Evolutionary conservation across 257 asterid genomes (phyloP), one percentile per base, ranked within the genome.

Genomic region (Solanum sejunctum): DNA sequence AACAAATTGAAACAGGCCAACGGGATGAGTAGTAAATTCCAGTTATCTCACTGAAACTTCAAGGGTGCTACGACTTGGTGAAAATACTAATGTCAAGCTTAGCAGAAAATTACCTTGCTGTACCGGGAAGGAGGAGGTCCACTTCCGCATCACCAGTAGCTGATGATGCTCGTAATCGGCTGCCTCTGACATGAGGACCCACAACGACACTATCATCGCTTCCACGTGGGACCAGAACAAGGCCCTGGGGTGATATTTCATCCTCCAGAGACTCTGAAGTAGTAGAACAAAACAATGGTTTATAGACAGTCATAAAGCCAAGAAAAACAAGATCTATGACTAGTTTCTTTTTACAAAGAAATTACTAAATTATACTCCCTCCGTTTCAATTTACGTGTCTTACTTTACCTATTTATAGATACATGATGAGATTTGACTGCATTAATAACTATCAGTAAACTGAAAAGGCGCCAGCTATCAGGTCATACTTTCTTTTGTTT

Each of bases 61-160:
- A 41, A 20, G 55, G 17, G 18, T 43, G 55, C 56, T 71, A 43
- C 54, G 20, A 18, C 55, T 39, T 41, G 2, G 5, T 11, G 77
- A 69, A 69, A 36, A 69, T 17, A 10, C 3, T 10, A 69, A 69
- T 36, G 55, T 71, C 55, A 55, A 69, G 80, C 26, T 17, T 54
- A 49, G 55, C 7, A 3, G 56, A 28, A 51, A 41, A 54, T 81
- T 93, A 97, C 99, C 99, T 95, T 86, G 99, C 97, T 85, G 98
- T 94, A 18, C 99, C 99, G 2, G 99, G 99, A 83, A 97, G 99
- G 88, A 97, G 98, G 84, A 95, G 98, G 89, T 95, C 99, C 23
- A 97, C 99, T 90, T 95, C 98, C 88, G 92, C 92, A n/a, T 93
- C 92, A 47, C 99, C 99, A 55, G 98, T 90, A 72, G 95, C 95